Base-by-base conservation (phyloP, 495 filamentous ascomycete genomes). In the Penicillium samsonianum region DNA sequence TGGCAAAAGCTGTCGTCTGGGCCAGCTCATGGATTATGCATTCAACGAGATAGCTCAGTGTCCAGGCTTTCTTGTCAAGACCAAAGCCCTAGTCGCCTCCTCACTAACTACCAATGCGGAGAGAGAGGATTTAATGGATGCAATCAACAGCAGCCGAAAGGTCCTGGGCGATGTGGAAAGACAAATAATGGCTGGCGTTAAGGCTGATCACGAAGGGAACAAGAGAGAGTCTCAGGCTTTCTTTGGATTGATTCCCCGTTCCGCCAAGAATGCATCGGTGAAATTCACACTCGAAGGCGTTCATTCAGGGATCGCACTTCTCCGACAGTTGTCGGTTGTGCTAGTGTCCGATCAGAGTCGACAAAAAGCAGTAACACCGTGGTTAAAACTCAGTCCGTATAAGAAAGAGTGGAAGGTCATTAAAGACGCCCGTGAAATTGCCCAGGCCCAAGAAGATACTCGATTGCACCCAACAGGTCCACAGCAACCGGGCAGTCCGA, bases 11-110 rank as follows among this genome's bases (percentile, higher is more conserved):
- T 62, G 56, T 37, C 57, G 41, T 10, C 47, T 72, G 9, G 58
- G 54, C 9, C 57, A 57, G 14, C 51, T 70, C 30, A 59, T 60
- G 7, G 69, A 72, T 16, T 57, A 52, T 31, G 61, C 63, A 16
- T 70, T 70, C 49, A 51, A 59, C 16, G 65, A 73, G 26, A 58
- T 71, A 33, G 56, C 62, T 14, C 61, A 53, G 4, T 67, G 64
- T 31, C 66, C 68, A 12, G 68, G 68, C 8, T 59, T 69, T 19
- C 49, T 70, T 22, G 60, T 47, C 19, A 58, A 43, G 2, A 65
- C 65, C 11, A 57, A 56, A 19, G 51, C 50, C 20, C 11, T 61
- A 17, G 57, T 65, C 28, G 26, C 41, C 9, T 52, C 47, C 20
- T 12, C 50, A 2, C 38, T 14, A 19, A 16, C 50, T 16, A 42